phyloP scores from a whole-genome alignment of 2,329 filamentous ascomycete species.

The Hypoxylon sp. region DNA sequence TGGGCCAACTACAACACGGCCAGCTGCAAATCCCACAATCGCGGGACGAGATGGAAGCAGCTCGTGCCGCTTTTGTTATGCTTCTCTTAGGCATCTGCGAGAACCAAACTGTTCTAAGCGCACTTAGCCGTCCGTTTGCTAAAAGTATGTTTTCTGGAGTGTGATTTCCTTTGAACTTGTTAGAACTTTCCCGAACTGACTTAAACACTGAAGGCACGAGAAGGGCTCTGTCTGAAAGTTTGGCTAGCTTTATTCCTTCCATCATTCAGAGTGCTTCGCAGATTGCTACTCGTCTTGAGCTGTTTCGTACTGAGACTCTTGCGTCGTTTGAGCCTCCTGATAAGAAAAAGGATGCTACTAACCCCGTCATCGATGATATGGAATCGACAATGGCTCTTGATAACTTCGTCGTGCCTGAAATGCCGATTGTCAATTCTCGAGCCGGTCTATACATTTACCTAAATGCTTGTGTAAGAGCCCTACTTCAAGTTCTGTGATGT shows the following conservation, averaged over 20 bases:
- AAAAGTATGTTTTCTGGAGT: conserved; percentile 63
- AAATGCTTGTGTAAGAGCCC: conserved; percentile 78
- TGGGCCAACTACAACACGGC: conserved; percentile 60
- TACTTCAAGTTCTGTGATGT: not conserved
- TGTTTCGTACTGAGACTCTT: conserved; percentile 71
- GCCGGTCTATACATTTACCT: conserved; percentile 89
- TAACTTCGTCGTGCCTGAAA: conserved; percentile 71
- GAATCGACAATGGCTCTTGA: conserved; percentile 71
- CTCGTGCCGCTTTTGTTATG: conserved; percentile 75
- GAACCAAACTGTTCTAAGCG: conserved; percentile 68
- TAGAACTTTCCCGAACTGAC: conserved; percentile 22
- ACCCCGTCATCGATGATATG: conserved; percentile 70
- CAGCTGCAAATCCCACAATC: conserved; percentile 61
- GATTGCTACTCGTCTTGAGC: conserved; percentile 68
- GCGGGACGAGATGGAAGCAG: conserved; percentile 71
- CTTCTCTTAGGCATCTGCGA: conserved; percentile 74
- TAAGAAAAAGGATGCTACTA: conserved; percentile 66
- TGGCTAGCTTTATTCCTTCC: conserved; percentile 69
- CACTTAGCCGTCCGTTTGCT: conserved; percentile 67
- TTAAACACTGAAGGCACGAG: conserved; percentile 58
- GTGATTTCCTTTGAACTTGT: conserved; percentile 42
- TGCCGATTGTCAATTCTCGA: conserved; percentile 81
- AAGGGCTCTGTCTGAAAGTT: conserved; percentile 65
- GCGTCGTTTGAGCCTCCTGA: conserved; percentile 68
- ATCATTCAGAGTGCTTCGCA: conserved; percentile 71